Conservation (phyloP, 352 stramenopile genomes). For the Paralagenidium karlingii region DNA sequence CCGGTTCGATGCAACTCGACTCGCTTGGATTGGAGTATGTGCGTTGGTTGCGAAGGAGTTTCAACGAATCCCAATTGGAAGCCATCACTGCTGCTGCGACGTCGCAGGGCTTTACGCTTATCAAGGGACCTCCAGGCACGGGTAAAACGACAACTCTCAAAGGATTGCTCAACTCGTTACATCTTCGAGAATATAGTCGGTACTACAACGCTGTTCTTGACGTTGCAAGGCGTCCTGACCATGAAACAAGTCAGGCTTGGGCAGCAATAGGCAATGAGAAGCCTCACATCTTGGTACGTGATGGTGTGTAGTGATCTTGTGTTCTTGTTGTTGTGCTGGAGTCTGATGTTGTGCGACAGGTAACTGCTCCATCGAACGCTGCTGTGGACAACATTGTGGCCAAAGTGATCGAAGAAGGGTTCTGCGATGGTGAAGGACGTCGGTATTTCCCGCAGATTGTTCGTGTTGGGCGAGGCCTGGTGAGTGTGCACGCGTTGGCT, state of each 20-base stretch:
- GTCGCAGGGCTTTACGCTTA: constrained; percentile 84
- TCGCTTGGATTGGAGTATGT: constrained; percentile 73
- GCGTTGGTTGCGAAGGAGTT: constrained; percentile 58
- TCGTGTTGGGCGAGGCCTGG: constrained; percentile 77
- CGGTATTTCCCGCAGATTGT: constrained; percentile 94
- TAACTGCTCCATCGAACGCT: constrained; percentile 90
- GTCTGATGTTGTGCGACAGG: constrained; percentile 9
- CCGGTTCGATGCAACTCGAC: constrained; percentile 68
- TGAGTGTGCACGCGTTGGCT: constrained; percentile 11
- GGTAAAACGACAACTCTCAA: constrained; percentile 90
- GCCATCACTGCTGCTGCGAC: constrained; percentile 81
- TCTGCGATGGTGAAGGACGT: constrained; percentile 88
- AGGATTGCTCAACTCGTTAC: constrained; percentile 84
- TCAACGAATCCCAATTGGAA: constrained; percentile 85
- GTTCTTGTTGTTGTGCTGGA: not conserved
- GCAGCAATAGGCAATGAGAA: constrained; percentile 80
- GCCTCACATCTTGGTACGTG: constrained; percentile 80
- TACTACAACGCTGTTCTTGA: constrained; percentile 86
- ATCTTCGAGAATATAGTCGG: constrained; percentile 86
- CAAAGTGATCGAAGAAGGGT: constrained; percentile 94
- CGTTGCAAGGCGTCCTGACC: constrained; percentile 60
- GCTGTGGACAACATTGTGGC: constrained; percentile 94
- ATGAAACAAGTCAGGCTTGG: constrained; percentile 74
- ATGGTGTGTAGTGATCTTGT: not conserved
- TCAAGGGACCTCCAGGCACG: constrained; percentile 84